phyloP scores from a whole-genome alignment of 2,329 filamentous ascomycete species.

The Thielaviopsis populi region DNA sequence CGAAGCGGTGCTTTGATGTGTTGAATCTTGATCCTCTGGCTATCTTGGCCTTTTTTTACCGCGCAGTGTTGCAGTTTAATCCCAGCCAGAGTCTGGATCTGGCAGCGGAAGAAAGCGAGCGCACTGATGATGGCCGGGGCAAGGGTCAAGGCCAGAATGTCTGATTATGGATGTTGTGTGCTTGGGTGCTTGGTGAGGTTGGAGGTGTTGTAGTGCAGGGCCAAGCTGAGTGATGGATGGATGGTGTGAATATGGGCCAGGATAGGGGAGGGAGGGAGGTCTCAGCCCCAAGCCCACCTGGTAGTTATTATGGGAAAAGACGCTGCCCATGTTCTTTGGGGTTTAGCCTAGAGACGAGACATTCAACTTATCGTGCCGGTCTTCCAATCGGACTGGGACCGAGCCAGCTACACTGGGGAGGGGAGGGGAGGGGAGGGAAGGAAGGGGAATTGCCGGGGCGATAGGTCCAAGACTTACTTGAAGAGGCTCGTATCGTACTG shows the following conservation, averaged over 20 bases:
- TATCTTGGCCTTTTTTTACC: not conserved
- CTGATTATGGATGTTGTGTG: not conserved
- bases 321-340: not conserved
- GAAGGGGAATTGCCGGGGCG: not conserved
- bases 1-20: not conserved
- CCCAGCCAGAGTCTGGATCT: constrained; percentile 3
- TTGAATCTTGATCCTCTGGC: not conserved
- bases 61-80: constrained; percentile 4
- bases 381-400: not conserved
- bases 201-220: too few species aligned
- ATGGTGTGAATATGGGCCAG: not conserved
- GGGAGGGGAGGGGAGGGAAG: not conserved
- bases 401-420: not conserved
- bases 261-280: not conserved
- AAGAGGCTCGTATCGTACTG: not conserved
- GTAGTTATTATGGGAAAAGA: not conserved
- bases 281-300: not conserved
- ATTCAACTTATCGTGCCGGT: not conserved
- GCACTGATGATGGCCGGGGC: constrained; percentile 7
- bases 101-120: constrained; percentile 9
- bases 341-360: not conserved
- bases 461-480: not conserved
- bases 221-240: too few species aligned
- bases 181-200: too few species aligned
- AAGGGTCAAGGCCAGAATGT: not conserved